Conservation (phyloP, 139 green algal species). For the Closterium sp. region DNA sequence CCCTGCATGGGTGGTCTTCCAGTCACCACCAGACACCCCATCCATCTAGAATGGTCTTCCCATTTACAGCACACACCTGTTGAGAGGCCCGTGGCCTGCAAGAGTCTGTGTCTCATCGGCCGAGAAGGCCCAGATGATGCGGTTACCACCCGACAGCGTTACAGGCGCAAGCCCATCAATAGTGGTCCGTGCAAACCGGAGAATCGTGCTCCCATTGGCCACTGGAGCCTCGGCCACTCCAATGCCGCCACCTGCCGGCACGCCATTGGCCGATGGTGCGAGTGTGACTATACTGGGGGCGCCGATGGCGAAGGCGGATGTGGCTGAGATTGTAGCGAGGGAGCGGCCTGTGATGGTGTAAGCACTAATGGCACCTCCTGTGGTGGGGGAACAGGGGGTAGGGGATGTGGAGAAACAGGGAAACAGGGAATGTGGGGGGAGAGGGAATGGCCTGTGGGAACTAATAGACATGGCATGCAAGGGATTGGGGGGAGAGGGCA, state of each 20-base stretch:
- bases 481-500: too few species aligned
- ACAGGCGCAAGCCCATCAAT: not conserved
- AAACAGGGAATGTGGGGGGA: too few species aligned
- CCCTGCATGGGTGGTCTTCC: not conserved
- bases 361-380: not conserved
- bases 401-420: too few species aligned
- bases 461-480: too few species aligned
- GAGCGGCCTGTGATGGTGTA: not conserved
- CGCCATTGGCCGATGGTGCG: not conserved
- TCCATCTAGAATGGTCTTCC: too few species aligned
- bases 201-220: not conserved
- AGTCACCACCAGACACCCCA: not conserved
- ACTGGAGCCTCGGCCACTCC: not conserved
- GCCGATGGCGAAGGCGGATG: not conserved
- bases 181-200: not conserved
- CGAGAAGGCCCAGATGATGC: not conserved
- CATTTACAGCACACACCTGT: not conserved
- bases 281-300: not conserved
- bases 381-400: too few species aligned
- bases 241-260: not conserved
- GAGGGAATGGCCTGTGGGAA: too few species aligned
- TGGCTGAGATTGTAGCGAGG: not conserved
- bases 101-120: not conserved
- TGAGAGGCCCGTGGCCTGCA: not conserved
- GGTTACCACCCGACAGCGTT: not conserved